phyloP scores from a whole-genome alignment of 2,329 filamentous ascomycete genomes.

The Ascochyta rabiei region DNA sequence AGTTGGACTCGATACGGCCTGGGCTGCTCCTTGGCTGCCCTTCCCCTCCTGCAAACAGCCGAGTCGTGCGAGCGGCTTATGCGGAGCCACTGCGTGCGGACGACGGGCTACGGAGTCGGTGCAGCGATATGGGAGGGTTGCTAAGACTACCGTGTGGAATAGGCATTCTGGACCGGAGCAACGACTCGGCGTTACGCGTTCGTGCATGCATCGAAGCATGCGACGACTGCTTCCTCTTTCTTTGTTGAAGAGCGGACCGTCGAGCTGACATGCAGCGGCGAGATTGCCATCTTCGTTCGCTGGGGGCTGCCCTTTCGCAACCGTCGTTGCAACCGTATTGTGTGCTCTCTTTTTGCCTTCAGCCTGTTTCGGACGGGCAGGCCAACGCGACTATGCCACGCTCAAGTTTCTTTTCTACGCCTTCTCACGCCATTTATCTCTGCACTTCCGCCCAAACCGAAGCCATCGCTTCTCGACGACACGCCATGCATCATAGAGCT shows the following conservation, averaged over 20 bases:
- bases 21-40: neutral
- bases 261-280: neutral
- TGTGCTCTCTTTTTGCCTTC: neutral
- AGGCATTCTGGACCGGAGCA: conserved; percentile 3
- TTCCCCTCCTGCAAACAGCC: too few relatives aligned
- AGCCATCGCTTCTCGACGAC: conserved; percentile 11
- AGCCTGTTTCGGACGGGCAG: neutral
- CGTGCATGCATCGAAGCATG: neutral
- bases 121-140: conserved; percentile 1
- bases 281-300: conserved; percentile 1
- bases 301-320: neutral
- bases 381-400: conserved; percentile 10
- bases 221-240: too few relatives aligned
- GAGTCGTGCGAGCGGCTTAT: conserved; percentile 4
- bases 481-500: conserved; percentile 5
- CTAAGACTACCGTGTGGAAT: neutral
- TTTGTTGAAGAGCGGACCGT: conserved; percentile 1
- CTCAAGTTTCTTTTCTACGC: conserved; percentile 8
- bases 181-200: conserved; percentile 3
- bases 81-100: conserved; percentile 8
- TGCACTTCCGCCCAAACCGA: neutral
- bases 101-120: conserved; percentile 2
- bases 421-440: neutral
- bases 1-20: conserved; percentile 2
- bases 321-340: neutral